Conservation (phyloP, 371 early-diverging fungal species). For the Mucor plumbeus region DNA sequence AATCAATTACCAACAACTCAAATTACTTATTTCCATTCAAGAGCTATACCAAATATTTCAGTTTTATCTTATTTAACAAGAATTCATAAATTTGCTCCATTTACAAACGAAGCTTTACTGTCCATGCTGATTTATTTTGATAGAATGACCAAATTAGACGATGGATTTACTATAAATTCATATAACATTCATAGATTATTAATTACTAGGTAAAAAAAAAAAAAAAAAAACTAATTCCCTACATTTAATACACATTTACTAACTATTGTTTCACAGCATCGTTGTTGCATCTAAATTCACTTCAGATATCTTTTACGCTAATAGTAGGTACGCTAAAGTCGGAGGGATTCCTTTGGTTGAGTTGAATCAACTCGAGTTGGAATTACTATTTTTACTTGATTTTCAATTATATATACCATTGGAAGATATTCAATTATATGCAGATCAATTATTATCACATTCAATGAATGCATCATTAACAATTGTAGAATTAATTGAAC, state of each 20-base stretch:
- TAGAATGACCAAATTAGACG: slow-evolving; percentile 59
- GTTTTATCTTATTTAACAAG: slow-evolving; percentile 67
- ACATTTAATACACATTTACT: neutral
- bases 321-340: slow-evolving; percentile 72
- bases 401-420: slow-evolving; percentile 73
- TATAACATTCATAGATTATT: slow-evolving; percentile 81
- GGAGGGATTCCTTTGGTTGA: slow-evolving; percentile 84
- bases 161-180: slow-evolving; percentile 61
- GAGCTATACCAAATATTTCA: slow-evolving; percentile 75
- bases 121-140: slow-evolving; percentile 85
- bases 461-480: slow-evolving; percentile 14
- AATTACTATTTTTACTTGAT: slow-evolving; percentile 77
- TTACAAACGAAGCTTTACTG: slow-evolving; percentile 74
- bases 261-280: slow-evolving; percentile 39
- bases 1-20: slow-evolving; percentile 65
- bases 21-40: slow-evolving; percentile 78
- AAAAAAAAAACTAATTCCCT: neutral
- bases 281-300: slow-evolving; percentile 81
- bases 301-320: slow-evolving; percentile 82
- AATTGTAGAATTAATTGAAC: neutral
- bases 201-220: slow-evolving; percentile 55
- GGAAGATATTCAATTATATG: slow-evolving; percentile 69
- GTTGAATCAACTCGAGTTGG: slow-evolving; percentile 85
- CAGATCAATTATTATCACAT: slow-evolving; percentile 52
- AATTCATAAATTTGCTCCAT: slow-evolving; percentile 75